Evolutionary conservation across 805 yeast species (phyloP).

Genomic region (Cyberlindnera euphorbiae): DNA sequence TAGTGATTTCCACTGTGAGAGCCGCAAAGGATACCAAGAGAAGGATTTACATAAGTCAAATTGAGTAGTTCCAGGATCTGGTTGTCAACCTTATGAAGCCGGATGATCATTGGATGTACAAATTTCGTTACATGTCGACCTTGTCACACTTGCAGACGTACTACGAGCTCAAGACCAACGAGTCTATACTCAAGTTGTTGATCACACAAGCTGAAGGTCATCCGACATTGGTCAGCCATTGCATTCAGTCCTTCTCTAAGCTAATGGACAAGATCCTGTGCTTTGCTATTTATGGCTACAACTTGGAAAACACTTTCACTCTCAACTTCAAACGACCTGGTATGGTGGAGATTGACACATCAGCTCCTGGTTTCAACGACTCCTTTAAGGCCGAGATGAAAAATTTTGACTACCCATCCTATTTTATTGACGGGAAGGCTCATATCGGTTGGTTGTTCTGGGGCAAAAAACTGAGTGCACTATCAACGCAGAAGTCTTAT

Average conservation of each 20-base stretch:
- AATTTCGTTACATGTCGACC: slow-evolving; percentile 43
- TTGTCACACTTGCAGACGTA: slow-evolving; percentile 50
- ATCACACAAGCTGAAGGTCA: slow-evolving; percentile 46
- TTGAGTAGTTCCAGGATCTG: slow-evolving; percentile 39
- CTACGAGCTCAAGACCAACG: slow-evolving; percentile 41
- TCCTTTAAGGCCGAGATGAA: slow-evolving; percentile 48
- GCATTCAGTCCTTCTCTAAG: slow-evolving; percentile 56
- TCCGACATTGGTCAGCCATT: slow-evolving; percentile 58
- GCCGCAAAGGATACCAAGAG: slow-evolving; percentile 39
- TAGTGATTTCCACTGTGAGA: slow-evolving; percentile 56
- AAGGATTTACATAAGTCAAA: too few relatives aligned
- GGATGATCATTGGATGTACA: slow-evolving; percentile 53
- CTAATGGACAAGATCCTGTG: slow-evolving; percentile 41
- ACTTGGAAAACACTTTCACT: slow-evolving; percentile 39
- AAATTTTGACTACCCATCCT: slow-evolving; percentile 41
- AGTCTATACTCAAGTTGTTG: slow-evolving; percentile 38
- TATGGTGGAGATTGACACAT: slow-evolving; percentile 38
- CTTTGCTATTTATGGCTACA: slow-evolving; percentile 44
- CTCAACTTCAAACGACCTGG: slow-evolving; percentile 32
- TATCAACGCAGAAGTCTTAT: slow-evolving; percentile 29
- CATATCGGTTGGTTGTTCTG: slow-evolving; percentile 72
- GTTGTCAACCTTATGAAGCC: slow-evolving; percentile 25
- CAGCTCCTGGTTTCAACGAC: slow-evolving; percentile 29
- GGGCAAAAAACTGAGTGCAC: slow-evolving; percentile 51
- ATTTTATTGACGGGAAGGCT: slow-evolving; percentile 53